Evolutionary conservation across 306 rosid genomes (phyloP).

Genomic region (Acacia acuminata): DNA sequence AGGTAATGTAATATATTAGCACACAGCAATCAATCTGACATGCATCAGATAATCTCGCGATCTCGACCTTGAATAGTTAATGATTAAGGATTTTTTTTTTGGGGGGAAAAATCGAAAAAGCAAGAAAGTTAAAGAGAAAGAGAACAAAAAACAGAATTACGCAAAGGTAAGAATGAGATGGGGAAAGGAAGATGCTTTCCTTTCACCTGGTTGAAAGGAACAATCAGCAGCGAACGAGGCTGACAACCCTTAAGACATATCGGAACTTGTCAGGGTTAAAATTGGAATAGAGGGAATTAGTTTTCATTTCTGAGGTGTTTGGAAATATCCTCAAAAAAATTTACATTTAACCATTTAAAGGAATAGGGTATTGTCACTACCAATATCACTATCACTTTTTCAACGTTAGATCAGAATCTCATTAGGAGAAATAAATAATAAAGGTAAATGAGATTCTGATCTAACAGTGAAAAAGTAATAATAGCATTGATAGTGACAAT

Average conservation of each 20-base stretch:
- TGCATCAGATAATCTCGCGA: neutral
- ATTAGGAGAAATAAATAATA: too few relatives aligned
- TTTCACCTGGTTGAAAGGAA: conserved; percentile 1
- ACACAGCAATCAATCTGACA: neutral
- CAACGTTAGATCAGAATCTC: too few relatives aligned
- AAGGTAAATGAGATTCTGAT: too few relatives aligned
- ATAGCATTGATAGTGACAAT: too few relatives aligned
- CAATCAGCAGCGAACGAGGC: neutral
- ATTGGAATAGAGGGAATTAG: neutral
- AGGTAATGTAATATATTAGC: neutral
- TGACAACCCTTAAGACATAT: neutral
- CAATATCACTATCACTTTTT: too few relatives aligned
- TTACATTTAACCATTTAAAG: too few relatives aligned
- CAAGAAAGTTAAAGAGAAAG: neutral
- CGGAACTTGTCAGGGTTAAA: neutral
- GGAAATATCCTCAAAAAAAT: too few relatives aligned
- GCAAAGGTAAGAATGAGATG: neutral
- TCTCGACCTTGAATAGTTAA: neutral
- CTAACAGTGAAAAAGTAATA: too few relatives aligned
- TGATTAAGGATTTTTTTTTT: neutral
- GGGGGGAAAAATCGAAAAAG: neutral
- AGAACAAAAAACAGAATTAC: neutral
- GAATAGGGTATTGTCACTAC: too few relatives aligned
- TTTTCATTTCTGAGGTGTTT: neutral
- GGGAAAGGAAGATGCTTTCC: neutral